phyloP scores from a whole-genome alignment of 768 basidiomycete species.

The Jaapia argillacea region DNA sequence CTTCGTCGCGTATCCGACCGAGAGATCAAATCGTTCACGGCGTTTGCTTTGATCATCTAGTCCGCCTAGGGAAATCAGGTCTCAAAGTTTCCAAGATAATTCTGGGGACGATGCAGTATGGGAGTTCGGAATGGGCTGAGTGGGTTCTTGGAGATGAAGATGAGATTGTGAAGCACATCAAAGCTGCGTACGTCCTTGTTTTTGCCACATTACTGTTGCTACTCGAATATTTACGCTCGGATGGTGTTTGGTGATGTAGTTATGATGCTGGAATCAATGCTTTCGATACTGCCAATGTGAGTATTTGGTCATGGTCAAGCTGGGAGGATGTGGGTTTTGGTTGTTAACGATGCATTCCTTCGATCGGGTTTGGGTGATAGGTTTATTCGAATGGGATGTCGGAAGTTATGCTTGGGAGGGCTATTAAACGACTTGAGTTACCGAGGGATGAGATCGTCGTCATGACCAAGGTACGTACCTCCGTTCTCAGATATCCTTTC shows the following conservation, averaged over 20 bases:
- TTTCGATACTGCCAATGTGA: slow-evolving; percentile 26
- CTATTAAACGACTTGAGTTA: slow-evolving; percentile 32
- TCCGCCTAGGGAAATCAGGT: not conserved
- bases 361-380: too few species aligned
- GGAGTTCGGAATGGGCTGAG: slow-evolving; percentile 15
- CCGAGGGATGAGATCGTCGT: slow-evolving; percentile 40
- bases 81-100: slow-evolving; percentile 1
- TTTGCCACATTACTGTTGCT: not conserved
- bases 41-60: not conserved
- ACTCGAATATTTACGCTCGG: not conserved
- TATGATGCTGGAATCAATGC: slow-evolving; percentile 32
- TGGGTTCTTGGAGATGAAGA: slow-evolving; percentile 28
- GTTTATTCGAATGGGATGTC: slow-evolving; percentile 30
- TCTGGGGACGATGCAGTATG: not conserved
- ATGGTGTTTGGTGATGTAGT: slow-evolving; percentile 7
- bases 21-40: not conserved
- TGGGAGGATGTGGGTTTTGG: not conserved
- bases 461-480: slow-evolving; percentile 31
- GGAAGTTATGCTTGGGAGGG: slow-evolving; percentile 36
- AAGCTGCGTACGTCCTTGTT: slow-evolving; percentile 33
- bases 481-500: too few species aligned
- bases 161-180: slow-evolving; percentile 28
- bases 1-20: not conserved
- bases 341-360: too few species aligned
- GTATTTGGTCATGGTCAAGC: too few species aligned